These are phyloP conservation scores for Zea mays DNA, from an alignment of 176 grass and related monocot genomes.

Conservation along the genomic window Zm-B73-REFERENCE-NAM-5.0 NC_050101.1:50727001-50727500, in stretches of 20 bases:
- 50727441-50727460: no score
- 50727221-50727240: constrained; percentile 54
- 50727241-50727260: constrained; percentile 82
- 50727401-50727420: no score
- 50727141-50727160: background rate
- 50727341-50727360: background rate
- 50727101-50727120: background rate
- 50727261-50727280: constrained; percentile 72
- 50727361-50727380: no score
- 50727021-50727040: background rate
- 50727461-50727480: no score
- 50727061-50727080: background rate
- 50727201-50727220: constrained; percentile 54
- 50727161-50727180: constrained; percentile 13
- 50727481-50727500: no score
- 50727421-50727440: no score
- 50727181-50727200: constrained; percentile 54
- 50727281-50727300: constrained; percentile 56
- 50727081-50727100: background rate
- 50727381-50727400: no score
- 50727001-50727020: background rate
- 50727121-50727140: background rate
- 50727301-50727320: background rate
- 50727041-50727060: constrained; percentile 18
- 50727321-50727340: background rate